Evolutionary conservation across 257 asterid genomes (phyloP).

Genomic region (Petunia secreta): DNA sequence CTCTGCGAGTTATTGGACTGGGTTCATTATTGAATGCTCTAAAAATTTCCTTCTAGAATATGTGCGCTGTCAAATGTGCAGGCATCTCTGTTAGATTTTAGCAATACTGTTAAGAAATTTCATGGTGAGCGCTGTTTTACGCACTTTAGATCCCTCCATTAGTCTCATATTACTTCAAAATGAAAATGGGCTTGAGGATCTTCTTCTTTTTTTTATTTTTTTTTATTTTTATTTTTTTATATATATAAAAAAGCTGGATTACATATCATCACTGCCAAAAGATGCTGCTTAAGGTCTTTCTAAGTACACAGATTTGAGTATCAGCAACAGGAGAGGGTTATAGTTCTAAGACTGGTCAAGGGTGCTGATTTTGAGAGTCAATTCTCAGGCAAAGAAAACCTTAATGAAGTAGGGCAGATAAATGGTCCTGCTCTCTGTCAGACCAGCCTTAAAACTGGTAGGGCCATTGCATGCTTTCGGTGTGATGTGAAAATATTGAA

Average conservation of each 20-base stretch:
- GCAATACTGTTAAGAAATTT: no score
- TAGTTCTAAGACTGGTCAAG: constrained; percentile 2
- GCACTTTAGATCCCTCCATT: no score
- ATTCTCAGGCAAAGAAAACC: constrained; percentile 1
- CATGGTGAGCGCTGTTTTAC: no score
- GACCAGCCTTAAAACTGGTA: constrained; percentile 23
- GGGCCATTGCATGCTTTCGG: constrained; percentile 17
- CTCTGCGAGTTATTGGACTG: not conserved
- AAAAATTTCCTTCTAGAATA: no score
- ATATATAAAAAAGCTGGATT: no score
- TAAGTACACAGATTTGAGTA: not conserved
- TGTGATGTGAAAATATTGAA: constrained; percentile 16
- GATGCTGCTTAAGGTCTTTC: not conserved
- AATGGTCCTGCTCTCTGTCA: constrained; percentile 26
- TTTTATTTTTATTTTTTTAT: no score
- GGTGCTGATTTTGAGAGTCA: constrained; percentile 28
- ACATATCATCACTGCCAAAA: no score
- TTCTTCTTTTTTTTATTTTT: no score
- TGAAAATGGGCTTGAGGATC: no score
- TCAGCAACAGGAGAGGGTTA: not conserved
- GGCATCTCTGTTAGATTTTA: no score
- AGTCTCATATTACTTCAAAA: no score
- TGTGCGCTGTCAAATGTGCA: no score
- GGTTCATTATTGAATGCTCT: not conserved
- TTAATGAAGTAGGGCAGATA: constrained; percentile 25